Conservation (phyloP, 257 asterid genomes). For the Anisodus acutangulus region DNA sequence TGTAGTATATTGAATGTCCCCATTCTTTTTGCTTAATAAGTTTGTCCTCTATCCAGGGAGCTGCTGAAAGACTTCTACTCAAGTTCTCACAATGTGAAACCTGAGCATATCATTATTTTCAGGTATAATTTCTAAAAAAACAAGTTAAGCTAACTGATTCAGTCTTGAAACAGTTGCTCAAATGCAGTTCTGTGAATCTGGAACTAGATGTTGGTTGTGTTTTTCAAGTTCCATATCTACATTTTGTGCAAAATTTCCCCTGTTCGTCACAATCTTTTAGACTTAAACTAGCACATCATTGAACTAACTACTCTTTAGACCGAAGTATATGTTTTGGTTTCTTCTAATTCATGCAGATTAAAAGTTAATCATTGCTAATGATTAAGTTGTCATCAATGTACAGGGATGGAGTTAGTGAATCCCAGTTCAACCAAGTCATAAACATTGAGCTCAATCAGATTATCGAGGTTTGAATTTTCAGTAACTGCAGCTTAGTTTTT, state of each 20-base stretch:
- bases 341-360: background rate
- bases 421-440: conserved; percentile 75
- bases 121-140: conserved; percentile 45
- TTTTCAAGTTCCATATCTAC: background rate
- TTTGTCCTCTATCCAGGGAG: conserved; percentile 48
- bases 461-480: conserved; percentile 48
- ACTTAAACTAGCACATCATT: background rate
- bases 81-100: conserved; percentile 50
- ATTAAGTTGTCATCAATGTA: conserved; percentile 15
- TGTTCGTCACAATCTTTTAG: background rate
- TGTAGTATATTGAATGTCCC: background rate
- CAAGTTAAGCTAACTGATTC: background rate
- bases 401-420: conserved; percentile 83
- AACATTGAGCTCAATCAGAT: conserved; percentile 73
- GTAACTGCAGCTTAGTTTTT: background rate
- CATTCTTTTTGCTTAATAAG: background rate
- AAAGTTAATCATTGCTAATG: background rate
- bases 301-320: too few species aligned
- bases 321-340: background rate
- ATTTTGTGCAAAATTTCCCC: background rate
- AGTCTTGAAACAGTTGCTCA: background rate
- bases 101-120: conserved; percentile 66
- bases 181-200: background rate
- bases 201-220: background rate
- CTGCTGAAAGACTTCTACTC: conserved; percentile 52